phyloP scores from a whole-genome alignment of 257 asterid species.

The Solanum ossicruentum region DNA sequence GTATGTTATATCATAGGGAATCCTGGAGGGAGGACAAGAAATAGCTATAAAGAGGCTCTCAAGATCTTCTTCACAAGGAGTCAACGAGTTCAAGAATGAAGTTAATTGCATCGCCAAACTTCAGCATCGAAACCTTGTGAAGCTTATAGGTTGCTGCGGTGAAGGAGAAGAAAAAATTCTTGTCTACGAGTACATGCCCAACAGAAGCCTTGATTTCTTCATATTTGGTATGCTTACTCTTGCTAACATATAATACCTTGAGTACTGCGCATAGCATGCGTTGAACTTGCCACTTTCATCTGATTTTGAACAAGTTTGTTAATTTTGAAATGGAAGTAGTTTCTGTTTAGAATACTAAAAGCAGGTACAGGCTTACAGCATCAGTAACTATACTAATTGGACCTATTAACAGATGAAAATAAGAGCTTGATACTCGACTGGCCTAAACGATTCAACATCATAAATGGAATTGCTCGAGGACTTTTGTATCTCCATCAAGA shows the following conservation, averaged over 20 bases:
- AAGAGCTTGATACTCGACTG: not conserved
- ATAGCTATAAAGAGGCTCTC: constrained; percentile 29
- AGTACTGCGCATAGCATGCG: not conserved
- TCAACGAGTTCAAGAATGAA: constrained; percentile 23
- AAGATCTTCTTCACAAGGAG: constrained; percentile 18
- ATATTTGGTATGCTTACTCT: constrained; percentile 11
- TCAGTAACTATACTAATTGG: not conserved
- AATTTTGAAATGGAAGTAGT: not conserved
- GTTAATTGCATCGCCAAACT: not conserved
- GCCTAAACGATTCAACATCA: not conserved
- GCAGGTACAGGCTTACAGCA: not conserved
- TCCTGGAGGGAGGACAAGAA: constrained; percentile 9
- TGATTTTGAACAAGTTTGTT: not conserved
- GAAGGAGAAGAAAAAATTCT: constrained; percentile 7
- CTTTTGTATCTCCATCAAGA: constrained; percentile 1
- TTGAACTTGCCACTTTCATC: not conserved
- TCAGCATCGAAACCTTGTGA: constrained; percentile 2
- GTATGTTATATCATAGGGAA: constrained; percentile 1
- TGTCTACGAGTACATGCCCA: not conserved
- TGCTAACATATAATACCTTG: not conserved
- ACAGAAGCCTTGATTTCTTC: constrained; percentile 18
- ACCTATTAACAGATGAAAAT: not conserved
- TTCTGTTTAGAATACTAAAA: not conserved
- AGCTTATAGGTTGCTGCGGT: constrained; percentile 22
- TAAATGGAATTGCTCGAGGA: not conserved